These are phyloP conservation scores for Nitzschia putrida DNA, from an alignment of 108 stramenopile genomes.

Conservation along the genomic window DNA sequence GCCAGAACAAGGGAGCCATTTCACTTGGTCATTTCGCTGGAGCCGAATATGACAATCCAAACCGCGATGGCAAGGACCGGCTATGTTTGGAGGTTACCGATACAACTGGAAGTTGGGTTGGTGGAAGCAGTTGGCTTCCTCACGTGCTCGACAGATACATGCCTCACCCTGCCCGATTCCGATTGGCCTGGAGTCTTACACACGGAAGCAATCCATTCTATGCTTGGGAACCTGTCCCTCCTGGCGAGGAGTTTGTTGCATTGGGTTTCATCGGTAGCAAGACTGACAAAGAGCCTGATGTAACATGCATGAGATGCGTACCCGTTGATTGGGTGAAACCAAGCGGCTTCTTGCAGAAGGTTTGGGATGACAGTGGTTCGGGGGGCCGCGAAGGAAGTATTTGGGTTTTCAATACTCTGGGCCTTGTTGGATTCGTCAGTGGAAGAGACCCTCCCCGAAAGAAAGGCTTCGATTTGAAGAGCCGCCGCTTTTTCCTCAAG, in stretches of 20 bases:
- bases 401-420: conserved; percentile 86
- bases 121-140: conserved; percentile 90
- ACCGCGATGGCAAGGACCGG: conserved; percentile 70
- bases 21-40: conserved; percentile 92
- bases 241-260: conserved; percentile 93
- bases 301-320: conserved; percentile 89
- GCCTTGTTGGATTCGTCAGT: conserved; percentile 82
- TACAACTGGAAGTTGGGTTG: conserved; percentile 88
- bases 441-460: conserved; percentile 86
- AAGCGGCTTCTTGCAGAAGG: conserved; percentile 67
- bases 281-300: conserved; percentile 86
- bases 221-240: conserved; percentile 96
- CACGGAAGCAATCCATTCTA: conserved; percentile 92
- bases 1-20: conserved; percentile 84
- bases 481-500: conserved; percentile 82
- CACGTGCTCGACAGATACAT: conserved; percentile 89
- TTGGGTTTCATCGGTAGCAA: conserved; percentile 94
- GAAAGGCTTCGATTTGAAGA: conserved; percentile 77
- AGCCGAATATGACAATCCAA: conserved; percentile 86
- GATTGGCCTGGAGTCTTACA: conserved; percentile 93
- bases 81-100: conserved; percentile 92
- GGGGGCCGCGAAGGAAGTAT: conserved; percentile 88
- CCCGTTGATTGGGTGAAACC: conserved; percentile 87
- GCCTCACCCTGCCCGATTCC: conserved; percentile 93
- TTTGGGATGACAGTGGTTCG: conserved; percentile 91